These are phyloP conservation scores for Chytriomyces sp. DNA, from an alignment of 192 early-diverging fungal genomes.

Conservation along the genomic window DNA sequence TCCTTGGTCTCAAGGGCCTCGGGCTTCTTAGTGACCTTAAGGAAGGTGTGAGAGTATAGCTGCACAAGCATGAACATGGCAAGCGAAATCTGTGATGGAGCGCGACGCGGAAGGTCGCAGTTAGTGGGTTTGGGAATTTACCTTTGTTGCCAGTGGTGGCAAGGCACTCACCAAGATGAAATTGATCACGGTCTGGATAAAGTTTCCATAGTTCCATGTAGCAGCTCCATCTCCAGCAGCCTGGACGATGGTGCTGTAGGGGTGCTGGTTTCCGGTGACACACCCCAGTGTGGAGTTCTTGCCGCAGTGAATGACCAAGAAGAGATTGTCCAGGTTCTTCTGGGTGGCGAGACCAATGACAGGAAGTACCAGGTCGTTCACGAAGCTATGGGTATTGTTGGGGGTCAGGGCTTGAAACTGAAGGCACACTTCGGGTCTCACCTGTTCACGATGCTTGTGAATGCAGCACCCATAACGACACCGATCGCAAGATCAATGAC, in stretches of 20 bases:
- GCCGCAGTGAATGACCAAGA: slow-evolving; percentile 12
- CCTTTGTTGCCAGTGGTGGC: neutral
- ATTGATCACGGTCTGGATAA: slow-evolving; percentile 51
- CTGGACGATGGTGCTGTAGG: slow-evolving; percentile 7
- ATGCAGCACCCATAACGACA: slow-evolving; percentile 69
- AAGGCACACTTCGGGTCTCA: too few species aligned
- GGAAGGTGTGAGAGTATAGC: slow-evolving; percentile 17
- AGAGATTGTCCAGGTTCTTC: slow-evolving; percentile 38
- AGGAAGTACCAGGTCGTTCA: slow-evolving; percentile 62
- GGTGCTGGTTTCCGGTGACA: neutral
- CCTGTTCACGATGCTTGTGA: slow-evolving; percentile 52
- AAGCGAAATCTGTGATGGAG: too few species aligned
- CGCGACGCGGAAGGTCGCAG: too few species aligned
- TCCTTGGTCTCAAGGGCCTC: neutral
- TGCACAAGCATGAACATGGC: slow-evolving; percentile 24
- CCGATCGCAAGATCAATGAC: slow-evolving; percentile 32
- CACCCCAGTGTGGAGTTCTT: neutral
- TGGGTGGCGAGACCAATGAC: slow-evolving; percentile 58
- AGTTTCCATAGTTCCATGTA: slow-evolving; percentile 3
- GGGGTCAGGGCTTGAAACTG: too few species aligned
- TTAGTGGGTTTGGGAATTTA: neutral
- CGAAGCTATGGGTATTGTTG: too few species aligned
- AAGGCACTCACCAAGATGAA: slow-evolving; percentile 55
- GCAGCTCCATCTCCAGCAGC: slow-evolving; percentile 1
- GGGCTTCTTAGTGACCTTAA: slow-evolving; percentile 5